phyloP scores from a whole-genome alignment of 352 stramenopile species.

The Phytophthora boehmeriae region DNA sequence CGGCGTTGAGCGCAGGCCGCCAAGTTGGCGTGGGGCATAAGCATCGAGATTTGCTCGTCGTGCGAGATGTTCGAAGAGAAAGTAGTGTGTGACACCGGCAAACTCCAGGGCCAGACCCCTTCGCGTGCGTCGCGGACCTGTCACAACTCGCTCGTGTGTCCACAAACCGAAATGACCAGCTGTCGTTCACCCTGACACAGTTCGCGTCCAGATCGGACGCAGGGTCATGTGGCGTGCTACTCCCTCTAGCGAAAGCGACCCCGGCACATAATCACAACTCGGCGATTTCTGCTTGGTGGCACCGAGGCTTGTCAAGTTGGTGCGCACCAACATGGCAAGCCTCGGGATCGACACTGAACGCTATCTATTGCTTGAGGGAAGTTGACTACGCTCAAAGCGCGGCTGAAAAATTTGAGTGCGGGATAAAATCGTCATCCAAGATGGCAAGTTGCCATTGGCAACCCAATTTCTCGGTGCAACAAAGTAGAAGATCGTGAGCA shows the following conservation, averaged over 20 bases:
- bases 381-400: constrained; percentile 12
- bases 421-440: constrained; percentile 3
- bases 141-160: constrained; percentile 20
- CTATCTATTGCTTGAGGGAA: too few species aligned
- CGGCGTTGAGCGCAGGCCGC: constrained; percentile 15
- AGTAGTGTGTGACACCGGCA: constrained; percentile 26
- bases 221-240: too few species aligned
- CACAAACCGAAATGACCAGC: constrained; percentile 20
- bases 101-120: constrained; percentile 9
- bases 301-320: too few species aligned
- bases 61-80: constrained; percentile 8
- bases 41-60: constrained; percentile 23
- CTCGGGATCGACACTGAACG: too few species aligned
- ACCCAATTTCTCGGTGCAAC: not conserved
- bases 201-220: constrained; percentile 23
- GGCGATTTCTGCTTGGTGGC: constrained; percentile 9
- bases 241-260: constrained; percentile 6
- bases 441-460: constrained; percentile 7
- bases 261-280: constrained; percentile 1
- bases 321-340: too few species aligned
- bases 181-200: constrained; percentile 18
- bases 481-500: not conserved
- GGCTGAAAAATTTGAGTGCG: not conserved
- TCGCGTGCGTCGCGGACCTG: constrained; percentile 8
- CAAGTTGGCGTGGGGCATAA: constrained; percentile 8